A percentile compares a stretch with the other conserved stretches of the same genome.
Evolutionary conservation across 305 asterid species (phyloP).

Genomic region (Solanum hybrid): DNA sequence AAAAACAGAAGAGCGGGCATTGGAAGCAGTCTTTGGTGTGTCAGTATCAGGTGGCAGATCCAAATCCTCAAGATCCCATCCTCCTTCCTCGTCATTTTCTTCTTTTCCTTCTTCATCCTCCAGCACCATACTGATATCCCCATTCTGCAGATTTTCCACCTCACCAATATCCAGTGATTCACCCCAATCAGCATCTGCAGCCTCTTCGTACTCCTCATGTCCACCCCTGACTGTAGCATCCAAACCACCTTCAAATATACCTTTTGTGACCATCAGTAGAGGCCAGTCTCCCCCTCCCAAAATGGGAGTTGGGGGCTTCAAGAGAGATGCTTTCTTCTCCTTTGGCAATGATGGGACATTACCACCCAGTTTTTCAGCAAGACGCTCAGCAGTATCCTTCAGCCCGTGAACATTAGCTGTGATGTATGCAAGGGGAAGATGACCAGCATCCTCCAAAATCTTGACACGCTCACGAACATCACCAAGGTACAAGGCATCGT

Average conservation of each 20-base stretch:
- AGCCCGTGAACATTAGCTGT: slow-evolving; percentile 71
- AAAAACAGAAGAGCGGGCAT: slow-evolving; percentile 32
- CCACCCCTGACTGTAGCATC: slow-evolving; percentile 32
- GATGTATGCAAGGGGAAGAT: slow-evolving; percentile 68
- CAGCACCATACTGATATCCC: slow-evolving; percentile 29
- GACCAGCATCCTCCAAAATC: slow-evolving; percentile 64
- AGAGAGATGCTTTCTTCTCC: slow-evolving; percentile 41
- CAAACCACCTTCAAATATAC: slow-evolving; percentile 65
- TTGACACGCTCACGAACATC: slow-evolving; percentile 68
- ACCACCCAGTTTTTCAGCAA: slow-evolving; percentile 51
- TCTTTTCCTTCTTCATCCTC: slow-evolving; percentile 30
- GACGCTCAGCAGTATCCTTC: slow-evolving; percentile 45
- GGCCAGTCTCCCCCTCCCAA: slow-evolving; percentile 85
- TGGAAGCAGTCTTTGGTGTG: slow-evolving; percentile 28
- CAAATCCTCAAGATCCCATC: slow-evolving; percentile 69
- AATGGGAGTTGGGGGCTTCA: slow-evolving; percentile 74
- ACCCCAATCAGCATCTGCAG: slow-evolving; percentile 75
- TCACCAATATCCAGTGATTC: slow-evolving; percentile 57
- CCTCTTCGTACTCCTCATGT: slow-evolving; percentile 58
- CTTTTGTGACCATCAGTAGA: slow-evolving; percentile 62
- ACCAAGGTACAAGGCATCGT: slow-evolving; percentile 73
- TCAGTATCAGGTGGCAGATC: slow-evolving; percentile 56
- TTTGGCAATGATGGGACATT: slow-evolving; percentile 55
- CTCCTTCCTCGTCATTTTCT: slow-evolving; percentile 44
- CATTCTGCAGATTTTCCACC: slow-evolving; percentile 48